A percentile compares a stretch with the other conserved stretches of the same genome.
Conservation (phyloP, 352 stramenopile genomes). For the Hyaloperonospora brassicae region DNA sequence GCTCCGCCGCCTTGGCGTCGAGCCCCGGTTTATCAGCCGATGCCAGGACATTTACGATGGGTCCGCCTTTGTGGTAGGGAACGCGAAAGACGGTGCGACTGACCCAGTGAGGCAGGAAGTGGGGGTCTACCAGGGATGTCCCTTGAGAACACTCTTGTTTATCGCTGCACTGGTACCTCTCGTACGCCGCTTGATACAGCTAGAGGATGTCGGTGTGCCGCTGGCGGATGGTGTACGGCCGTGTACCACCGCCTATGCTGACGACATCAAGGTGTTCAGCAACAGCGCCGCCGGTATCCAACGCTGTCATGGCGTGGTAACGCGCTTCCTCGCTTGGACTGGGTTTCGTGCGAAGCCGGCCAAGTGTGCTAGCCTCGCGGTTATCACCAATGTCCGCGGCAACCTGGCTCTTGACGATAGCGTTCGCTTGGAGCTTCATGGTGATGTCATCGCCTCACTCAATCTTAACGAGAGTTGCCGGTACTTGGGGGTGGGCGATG, state of each 20-base stretch:
- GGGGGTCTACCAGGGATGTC: conserved; percentile 22
- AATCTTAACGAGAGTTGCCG: conserved; percentile 1
- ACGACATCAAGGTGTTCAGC: conserved; percentile 8
- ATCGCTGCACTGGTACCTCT: conserved; percentile 14
- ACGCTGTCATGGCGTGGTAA: conserved; percentile 3
- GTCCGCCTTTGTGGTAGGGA: conserved; percentile 9
- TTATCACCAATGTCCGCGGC: conserved; percentile 4
- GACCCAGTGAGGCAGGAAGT: conserved; percentile 12
- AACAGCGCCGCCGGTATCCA: conserved; percentile 4
- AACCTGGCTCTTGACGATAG: conserved; percentile 13
- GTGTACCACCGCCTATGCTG: no score
- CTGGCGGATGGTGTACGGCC: conserved; percentile 1
- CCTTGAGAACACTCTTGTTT: conserved; percentile 18
- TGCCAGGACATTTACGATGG: conserved; percentile 8
- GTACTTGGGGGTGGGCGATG: conserved; percentile 8
- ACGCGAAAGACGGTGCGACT: conserved; percentile 15
- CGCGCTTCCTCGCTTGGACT: conserved; percentile 4
- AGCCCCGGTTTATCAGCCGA: conserved; percentile 2
- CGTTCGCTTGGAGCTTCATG: no score
- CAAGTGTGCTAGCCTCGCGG: conserved; percentile 10
- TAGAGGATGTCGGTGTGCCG: conserved; percentile 3
- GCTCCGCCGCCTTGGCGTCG: conserved; percentile 12
- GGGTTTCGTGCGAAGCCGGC: conserved; percentile 2
- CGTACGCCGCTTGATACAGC: conserved; percentile 1
- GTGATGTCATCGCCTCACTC: background rate